phyloP scores from a whole-genome alignment of 164 flowering plant genomes.

The Platanus orientalis region DNA sequence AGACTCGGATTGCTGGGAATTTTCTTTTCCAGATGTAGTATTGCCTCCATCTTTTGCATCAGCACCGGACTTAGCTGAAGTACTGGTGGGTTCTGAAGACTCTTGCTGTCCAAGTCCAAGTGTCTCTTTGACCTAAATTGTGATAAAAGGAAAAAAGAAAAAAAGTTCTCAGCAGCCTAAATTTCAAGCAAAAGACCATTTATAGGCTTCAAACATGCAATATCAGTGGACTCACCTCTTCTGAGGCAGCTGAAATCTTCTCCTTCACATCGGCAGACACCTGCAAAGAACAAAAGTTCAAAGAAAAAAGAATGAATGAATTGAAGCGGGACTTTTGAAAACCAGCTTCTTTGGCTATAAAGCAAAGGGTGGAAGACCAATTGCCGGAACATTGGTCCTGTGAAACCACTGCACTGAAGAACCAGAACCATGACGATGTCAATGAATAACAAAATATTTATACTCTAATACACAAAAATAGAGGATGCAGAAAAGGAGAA shows the following conservation, averaged over 20 bases:
- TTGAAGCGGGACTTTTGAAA: background rate
- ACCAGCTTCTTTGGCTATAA: no score
- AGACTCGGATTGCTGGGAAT: conserved; percentile 39
- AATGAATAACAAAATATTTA: no score
- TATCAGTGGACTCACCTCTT: conserved; percentile 47
- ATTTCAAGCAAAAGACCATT: background rate
- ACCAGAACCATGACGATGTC: no score
- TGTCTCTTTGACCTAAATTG: conserved; percentile 67
- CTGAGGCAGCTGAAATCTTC: conserved; percentile 71
- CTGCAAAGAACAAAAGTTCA: conserved; percentile 27
- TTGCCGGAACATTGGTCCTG: no score
- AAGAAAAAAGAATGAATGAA: no score
- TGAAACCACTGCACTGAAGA: no score
- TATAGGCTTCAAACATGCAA: conserved; percentile 6
- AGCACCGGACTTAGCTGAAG: conserved; percentile 29
- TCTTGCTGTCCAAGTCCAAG: conserved; percentile 62
- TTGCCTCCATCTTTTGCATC: conserved; percentile 31
- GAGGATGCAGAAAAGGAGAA: no score
- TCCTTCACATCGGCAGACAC: conserved; percentile 82
- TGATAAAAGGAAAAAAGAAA: background rate
- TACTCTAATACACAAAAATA: no score
- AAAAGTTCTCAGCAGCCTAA: background rate
- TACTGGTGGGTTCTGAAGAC: conserved; percentile 27
- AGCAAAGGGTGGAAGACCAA: no score
- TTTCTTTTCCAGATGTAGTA: conserved; percentile 35